Conservation (phyloP, 164 flowering plant species). For the Dillenia turbinata region DNA sequence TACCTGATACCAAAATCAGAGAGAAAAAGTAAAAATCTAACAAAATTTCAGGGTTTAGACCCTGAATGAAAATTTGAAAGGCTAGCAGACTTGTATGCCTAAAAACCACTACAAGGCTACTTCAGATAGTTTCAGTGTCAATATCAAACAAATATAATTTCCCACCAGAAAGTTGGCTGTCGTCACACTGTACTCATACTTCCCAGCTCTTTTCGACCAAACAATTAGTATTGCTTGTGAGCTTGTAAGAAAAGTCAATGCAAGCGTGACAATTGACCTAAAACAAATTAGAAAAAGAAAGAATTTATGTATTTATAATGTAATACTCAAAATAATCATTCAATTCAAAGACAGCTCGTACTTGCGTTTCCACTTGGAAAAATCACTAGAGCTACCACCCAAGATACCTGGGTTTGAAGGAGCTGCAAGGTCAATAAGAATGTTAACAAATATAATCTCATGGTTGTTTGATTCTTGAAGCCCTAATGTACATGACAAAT, state of each 20-base stretch:
- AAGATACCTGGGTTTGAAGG: slow-evolving; percentile 25
- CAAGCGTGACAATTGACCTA: slow-evolving; percentile 77
- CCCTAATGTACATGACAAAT: neutral
- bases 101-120: too few species aligned
- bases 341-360: slow-evolving; percentile 23
- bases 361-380: slow-evolving; percentile 75
- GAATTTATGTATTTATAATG: neutral
- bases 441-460: neutral
- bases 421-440: slow-evolving; percentile 22
- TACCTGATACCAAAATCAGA: slow-evolving; percentile 39
- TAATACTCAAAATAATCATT: neutral
- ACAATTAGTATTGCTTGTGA: slow-evolving; percentile 97
- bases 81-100: too few species aligned
- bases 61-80: neutral
- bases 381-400: slow-evolving; percentile 31
- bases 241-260: slow-evolving; percentile 87
- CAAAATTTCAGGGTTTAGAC: too few species aligned
- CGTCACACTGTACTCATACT: slow-evolving; percentile 95
- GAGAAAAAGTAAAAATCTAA: neutral
- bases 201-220: slow-evolving; percentile 98
- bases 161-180: slow-evolving; percentile 94
- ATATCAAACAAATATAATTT: neutral
- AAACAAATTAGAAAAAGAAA: neutral
- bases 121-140: neutral
- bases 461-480: neutral